Base-by-base conservation (phyloP, 441 rosid species). In the Raphanus hybrid region DNA sequence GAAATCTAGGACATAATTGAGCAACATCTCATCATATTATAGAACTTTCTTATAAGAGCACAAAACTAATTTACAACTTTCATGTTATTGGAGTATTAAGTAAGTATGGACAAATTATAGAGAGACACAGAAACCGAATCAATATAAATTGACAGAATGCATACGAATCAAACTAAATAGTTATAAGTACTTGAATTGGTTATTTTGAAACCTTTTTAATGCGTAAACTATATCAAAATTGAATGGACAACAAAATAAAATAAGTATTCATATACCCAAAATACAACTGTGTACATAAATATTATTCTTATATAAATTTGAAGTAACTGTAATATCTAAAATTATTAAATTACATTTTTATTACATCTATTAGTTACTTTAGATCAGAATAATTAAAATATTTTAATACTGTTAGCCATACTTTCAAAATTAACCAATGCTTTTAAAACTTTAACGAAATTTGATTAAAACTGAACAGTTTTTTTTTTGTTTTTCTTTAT, bases 1-100 rank as follows among this genome's bases (percentile, higher is more conserved):
- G 74, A 75, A 60, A 48, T 59, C 11, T 41, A 57, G 1, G 26
- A 67, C 27, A 20, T 45, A 18, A 26, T 2, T 64, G 71, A 20
- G 64, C 3, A 34, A 52, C 54, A 34, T 37, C 64, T 60, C 39
- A 60, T 60, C 64, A 60, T 20, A 54, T 15, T 16, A 16, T 54
- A 54, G 59, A 54, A 54, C 10, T 16, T 16, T 54, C 5, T 15
- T 6, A 52, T 52, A 54, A 54, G 23, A 54, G 23, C 59, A 54
- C 20, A 54, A 2, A 6, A 52, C 6, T 2, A 52, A 52, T 52
- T 14, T 54, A 16, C 59, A 54, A 54, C 59, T 54, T 54, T 2
- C 59, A 15, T 52, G 58, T 16, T 54, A 54, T 54, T 54, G 59
- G 20, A 50, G 57, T 14, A 5, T 50, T 15, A 5, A 50, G 15